Conservation (phyloP, 208 protist species). For the Leishmania braziliensis region DNA sequence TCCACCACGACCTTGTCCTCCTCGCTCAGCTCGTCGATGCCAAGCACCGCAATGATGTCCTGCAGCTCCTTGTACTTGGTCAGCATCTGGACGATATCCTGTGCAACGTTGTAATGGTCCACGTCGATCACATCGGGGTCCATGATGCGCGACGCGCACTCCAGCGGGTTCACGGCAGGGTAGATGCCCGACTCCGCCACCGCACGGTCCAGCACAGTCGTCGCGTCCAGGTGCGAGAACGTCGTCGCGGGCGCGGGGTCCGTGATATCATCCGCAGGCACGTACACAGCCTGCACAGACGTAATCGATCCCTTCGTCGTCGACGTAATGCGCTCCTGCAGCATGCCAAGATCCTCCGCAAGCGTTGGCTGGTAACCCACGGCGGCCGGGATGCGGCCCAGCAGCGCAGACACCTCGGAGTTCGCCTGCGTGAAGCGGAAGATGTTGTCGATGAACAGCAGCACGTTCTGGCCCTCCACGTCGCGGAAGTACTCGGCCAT, state of each 20-base stretch:
- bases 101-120: constrained; percentile 98
- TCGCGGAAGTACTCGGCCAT: constrained; percentile 99
- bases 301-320: constrained; percentile 97
- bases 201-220: constrained; percentile 97
- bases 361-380: constrained; percentile 99
- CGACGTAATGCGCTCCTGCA: constrained; percentile 99
- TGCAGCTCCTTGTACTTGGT: constrained; percentile 98
- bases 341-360: constrained; percentile 97
- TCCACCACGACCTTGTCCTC: constrained; percentile 97
- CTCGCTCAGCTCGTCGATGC: constrained; percentile 99
- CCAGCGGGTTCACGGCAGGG: constrained; percentile 98
- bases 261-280: constrained; percentile 99
- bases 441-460: constrained; percentile 99
- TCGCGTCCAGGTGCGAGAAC: constrained; percentile 98
- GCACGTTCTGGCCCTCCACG: constrained; percentile 97
- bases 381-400: constrained; percentile 98
- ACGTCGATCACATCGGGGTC: constrained; percentile 96
- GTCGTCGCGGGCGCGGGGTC: constrained; percentile 98
- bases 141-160: constrained; percentile 98
- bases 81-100: constrained; percentile 96
- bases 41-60: constrained; percentile 99
- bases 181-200: constrained; percentile 98
- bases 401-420: constrained; percentile 98
- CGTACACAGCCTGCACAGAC: constrained; percentile 97
- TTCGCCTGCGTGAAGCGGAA: constrained; percentile 99